phyloP scores from a whole-genome alignment of 2,329 filamentous ascomycete species.

The Myrmaecium sp. region DNA sequence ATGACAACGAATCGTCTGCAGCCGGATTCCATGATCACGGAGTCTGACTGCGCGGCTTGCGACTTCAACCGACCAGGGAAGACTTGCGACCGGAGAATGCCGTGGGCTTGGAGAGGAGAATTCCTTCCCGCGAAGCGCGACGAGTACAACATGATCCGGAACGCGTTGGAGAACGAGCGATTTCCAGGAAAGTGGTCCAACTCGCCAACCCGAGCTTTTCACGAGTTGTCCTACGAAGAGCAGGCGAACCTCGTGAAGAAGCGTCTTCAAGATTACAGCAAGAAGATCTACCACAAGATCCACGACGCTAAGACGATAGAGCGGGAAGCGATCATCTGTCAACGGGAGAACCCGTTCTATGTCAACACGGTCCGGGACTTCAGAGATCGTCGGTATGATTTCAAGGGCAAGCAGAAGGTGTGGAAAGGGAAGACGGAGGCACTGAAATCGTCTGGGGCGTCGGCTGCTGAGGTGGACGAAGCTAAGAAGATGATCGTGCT shows the following conservation, averaged over 20 bases:
- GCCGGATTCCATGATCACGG: constrained; percentile 96
- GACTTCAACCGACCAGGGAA: constrained; percentile 97
- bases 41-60: constrained; percentile 90
- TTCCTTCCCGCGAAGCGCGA: constrained; percentile 91
- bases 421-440: constrained; percentile 95
- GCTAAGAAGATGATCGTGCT: constrained; percentile 98
- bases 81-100: constrained; percentile 83
- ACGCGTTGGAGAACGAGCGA: constrained; percentile 76
- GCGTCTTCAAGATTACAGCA: constrained; percentile 78
- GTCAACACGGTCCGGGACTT: constrained; percentile 93
- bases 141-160: constrained; percentile 97
- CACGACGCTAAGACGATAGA: constrained; percentile 86
- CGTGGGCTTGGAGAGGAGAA: constrained; percentile 97
- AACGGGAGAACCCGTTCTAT: constrained; percentile 95
- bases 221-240: constrained; percentile 67
- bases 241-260: constrained; percentile 70
- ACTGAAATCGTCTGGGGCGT: constrained; percentile 67
- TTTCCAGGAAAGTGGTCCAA: constrained; percentile 70
- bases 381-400: constrained; percentile 92
- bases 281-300: constrained; percentile 99
- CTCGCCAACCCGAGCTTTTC: constrained; percentile 54
- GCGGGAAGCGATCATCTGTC: constrained; percentile 93
- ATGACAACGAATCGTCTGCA: constrained; percentile 98
- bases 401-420: constrained; percentile 93
- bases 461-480: constrained; percentile 62